Evolutionary conservation across 2,329 filamentous ascomycete species (phyloP).

Genomic region (Trichoderma breve): DNA sequence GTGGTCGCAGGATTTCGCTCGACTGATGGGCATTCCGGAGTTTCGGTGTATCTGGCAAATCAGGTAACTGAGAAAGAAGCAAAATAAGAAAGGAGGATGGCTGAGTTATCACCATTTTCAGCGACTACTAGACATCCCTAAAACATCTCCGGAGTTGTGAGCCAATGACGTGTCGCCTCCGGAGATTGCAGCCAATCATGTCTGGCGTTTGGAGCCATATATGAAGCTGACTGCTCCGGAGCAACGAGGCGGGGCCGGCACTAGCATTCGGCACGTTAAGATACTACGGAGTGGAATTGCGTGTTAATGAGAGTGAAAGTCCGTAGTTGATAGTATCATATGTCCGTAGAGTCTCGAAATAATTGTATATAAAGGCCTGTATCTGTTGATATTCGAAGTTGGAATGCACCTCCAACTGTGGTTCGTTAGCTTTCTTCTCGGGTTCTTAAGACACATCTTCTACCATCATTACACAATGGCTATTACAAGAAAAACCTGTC

Average conservation of each 20-base stretch:
- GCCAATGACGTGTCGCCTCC: background rate
- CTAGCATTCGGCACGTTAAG: background rate
- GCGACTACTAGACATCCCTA: background rate
- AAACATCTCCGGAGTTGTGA: background rate
- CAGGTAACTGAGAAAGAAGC: background rate
- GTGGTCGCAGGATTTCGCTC: constrained; percentile 6
- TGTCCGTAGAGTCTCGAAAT: background rate
- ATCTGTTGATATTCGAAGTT: background rate
- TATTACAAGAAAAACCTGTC: constrained; percentile 25
- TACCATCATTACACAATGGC: constrained; percentile 1
- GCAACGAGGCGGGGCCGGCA: background rate
- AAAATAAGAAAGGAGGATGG: background rate
- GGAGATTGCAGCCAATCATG: constrained; percentile 11
- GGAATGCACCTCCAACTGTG: background rate
- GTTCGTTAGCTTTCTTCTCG: background rate
- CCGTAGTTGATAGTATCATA: background rate
- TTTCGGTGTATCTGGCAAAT: background rate
- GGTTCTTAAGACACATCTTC: background rate
- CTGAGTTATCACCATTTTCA: background rate
- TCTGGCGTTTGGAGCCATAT: background rate
- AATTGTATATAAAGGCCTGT: background rate
- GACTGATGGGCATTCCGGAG: constrained; percentile 2
- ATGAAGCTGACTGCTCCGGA: background rate
- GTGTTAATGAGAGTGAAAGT: background rate
- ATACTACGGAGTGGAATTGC: background rate